Evolutionary conservation across 495 filamentous ascomycete species (phyloP), one percentile per base, ranked within the genome.

Genomic region (Chaetomium fimeti): DNA sequence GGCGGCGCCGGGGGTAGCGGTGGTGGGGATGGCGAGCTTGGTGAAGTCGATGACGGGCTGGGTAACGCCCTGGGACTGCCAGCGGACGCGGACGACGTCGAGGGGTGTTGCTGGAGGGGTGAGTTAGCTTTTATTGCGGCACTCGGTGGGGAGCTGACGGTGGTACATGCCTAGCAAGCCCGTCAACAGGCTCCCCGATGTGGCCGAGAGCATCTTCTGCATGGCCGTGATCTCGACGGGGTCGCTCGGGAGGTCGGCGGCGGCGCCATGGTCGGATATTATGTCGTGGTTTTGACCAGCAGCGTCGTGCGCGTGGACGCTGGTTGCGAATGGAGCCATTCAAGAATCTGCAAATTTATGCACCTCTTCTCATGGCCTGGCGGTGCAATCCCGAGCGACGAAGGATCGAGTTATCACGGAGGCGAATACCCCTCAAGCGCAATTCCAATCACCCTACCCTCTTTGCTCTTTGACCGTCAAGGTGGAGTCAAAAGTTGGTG

Each of bases 151-250:
- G 25, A 22, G 22, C 24, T 57, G 32, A 58, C 25, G 49, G 32
- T 27, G 27, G 25, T 28, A n/a, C 84, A 63, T 83, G 97, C 93
- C 93, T 58, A 98, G 82, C 15, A 98, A 77, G 32, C 90, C 91
- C 12, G 94, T 98, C 58, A 98, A 76, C 64, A 98, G 77, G 72
- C 92, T 97, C 24, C 94, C 94, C 12, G 87, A 88, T 20, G 92
- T 91, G 9, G 94, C 94, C 62, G 93, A 96, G 38, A 94, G 73
- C 95, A 98, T 98, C 77, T 91, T 92, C 77, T 98, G 95, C 11
- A 78, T 72, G 18, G 91, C 81, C 2, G 93, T 90, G 62, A 92
- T 90, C 64, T 92, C 83, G 28, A 79, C 66, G 16, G 79, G 79
- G 12, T 71, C 74, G 54, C 71, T 72, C 48, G 77, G 72, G 57